Evolutionary conservation across 2,329 filamentous ascomycete genomes (phyloP).

Genomic region (Colletotrichum destructivum): DNA sequence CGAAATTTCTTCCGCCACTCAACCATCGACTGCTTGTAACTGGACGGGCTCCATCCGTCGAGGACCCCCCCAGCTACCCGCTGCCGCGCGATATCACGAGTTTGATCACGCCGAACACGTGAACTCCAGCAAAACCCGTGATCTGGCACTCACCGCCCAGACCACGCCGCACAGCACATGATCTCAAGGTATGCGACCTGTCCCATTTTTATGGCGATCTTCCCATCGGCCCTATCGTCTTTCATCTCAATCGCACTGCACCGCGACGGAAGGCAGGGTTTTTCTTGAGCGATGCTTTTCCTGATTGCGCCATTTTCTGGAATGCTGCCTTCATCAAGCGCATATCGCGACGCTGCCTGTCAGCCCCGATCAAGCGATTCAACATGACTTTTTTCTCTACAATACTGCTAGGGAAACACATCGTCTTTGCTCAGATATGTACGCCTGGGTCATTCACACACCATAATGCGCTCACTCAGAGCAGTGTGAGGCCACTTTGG

Average conservation of each 20-base stretch:
- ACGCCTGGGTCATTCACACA: neutral
- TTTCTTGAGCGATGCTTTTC: neutral
- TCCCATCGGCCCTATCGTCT: slow-evolving; percentile 21
- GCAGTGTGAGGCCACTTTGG: neutral
- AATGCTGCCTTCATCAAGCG: neutral
- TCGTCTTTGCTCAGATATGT: neutral
- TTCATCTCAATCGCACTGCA: slow-evolving; percentile 25
- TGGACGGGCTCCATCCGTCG: slow-evolving; percentile 38
- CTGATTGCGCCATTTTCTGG: slow-evolving; percentile 29
- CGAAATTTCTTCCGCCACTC: neutral
- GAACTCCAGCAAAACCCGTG: slow-evolving; percentile 56
- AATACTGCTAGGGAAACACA: neutral
- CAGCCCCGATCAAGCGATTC: slow-evolving; percentile 37
- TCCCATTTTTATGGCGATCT: slow-evolving; percentile 42
- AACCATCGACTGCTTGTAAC: slow-evolving; percentile 36
- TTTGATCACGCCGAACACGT: slow-evolving; percentile 57
- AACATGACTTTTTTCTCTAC: neutral
- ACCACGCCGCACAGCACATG: slow-evolving; percentile 57
- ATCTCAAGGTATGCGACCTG: slow-evolving; percentile 59
- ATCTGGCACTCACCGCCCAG: slow-evolving; percentile 51
- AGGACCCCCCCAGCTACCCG: slow-evolving; percentile 36
- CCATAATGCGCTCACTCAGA: neutral
- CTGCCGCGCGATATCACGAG: slow-evolving; percentile 63
- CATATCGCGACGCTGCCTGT: slow-evolving; percentile 7
- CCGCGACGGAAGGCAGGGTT: slow-evolving; percentile 19